phyloP scores from a whole-genome alignment of 495 filamentous ascomycete genomes.

The Aspergillus leporis region DNA sequence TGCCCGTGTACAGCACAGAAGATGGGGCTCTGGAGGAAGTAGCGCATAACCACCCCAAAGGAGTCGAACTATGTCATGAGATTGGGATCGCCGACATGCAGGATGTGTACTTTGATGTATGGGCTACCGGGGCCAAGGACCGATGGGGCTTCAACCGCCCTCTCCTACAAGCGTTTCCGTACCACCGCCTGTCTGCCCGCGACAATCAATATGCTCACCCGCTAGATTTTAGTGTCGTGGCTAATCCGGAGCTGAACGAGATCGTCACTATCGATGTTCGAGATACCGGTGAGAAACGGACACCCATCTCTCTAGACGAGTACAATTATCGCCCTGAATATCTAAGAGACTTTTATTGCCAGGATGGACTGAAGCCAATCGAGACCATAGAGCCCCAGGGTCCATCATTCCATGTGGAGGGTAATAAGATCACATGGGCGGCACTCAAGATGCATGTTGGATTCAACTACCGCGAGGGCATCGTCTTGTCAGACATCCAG shows the following conservation, averaged over 20 bases:
- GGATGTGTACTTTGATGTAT: constrained; percentile 75
- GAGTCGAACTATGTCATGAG: constrained; percentile 82
- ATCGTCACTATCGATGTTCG: constrained; percentile 68
- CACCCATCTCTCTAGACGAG: neutral
- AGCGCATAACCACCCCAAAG: constrained; percentile 69
- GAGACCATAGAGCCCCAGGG: constrained; percentile 36
- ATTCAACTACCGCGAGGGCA: constrained; percentile 72
- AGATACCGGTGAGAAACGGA: neutral
- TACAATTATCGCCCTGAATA: neutral
- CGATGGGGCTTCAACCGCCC: constrained; percentile 39
- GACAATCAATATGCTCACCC: constrained; percentile 45
- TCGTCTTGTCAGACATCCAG: constrained; percentile 64
- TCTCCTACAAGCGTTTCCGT: constrained; percentile 38
- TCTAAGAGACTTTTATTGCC: neutral
- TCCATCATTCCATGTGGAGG: constrained; percentile 38
- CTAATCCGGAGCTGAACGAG: constrained; percentile 81
- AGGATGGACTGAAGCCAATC: neutral
- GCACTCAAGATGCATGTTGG: constrained; percentile 54
- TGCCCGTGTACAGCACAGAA: constrained; percentile 92
- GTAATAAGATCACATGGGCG: constrained; percentile 38
- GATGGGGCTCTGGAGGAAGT: constrained; percentile 72
- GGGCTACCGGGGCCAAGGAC: constrained; percentile 40
- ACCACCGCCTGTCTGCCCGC: constrained; percentile 48
- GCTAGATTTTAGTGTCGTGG: constrained; percentile 36
- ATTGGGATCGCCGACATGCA: constrained; percentile 83